phyloP scores from a whole-genome alignment of 169 alveolate genomes.

The Cryptosporidium viatorum region DNA sequence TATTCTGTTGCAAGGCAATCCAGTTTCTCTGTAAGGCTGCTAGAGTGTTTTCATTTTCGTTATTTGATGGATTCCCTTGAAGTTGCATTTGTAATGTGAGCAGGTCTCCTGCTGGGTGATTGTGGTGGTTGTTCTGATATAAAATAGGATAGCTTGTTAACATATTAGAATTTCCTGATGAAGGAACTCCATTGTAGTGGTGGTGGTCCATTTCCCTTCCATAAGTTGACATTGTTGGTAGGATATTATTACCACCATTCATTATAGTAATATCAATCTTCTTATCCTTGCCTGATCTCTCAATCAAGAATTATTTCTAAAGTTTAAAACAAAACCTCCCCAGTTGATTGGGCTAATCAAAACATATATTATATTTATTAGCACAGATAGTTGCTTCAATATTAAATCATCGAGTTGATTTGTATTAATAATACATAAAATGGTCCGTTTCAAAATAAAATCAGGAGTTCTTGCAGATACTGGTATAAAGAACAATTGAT shows the following conservation, averaged over 20 bases:
- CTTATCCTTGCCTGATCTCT: conserved; percentile 34
- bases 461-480: neutral
- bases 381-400: conserved; percentile 7
- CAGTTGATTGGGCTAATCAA: neutral
- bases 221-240: conserved; percentile 66
- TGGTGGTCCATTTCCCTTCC: conserved; percentile 73
- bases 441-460: neutral
- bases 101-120: conserved; percentile 69
- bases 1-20: conserved; percentile 72
- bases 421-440: neutral
- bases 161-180: conserved; percentile 69
- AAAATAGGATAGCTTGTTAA: conserved; percentile 60
- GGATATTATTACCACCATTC: conserved; percentile 67
- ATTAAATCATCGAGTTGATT: conserved; percentile 12
- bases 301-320: conserved; percentile 10
- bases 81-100: conserved; percentile 71
- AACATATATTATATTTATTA: conserved; percentile 28
- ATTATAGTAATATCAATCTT: conserved; percentile 20
- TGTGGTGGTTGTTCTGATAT: conserved; percentile 65
- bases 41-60: conserved; percentile 59
- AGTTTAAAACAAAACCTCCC: conserved; percentile 6
- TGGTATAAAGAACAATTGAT: neutral
- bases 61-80: conserved; percentile 58
- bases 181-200: conserved; percentile 59
- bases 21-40: conserved; percentile 75